Conservation (phyloP, 202 grass and related monocot genomes). For the Elaeis oleifera region DNA sequence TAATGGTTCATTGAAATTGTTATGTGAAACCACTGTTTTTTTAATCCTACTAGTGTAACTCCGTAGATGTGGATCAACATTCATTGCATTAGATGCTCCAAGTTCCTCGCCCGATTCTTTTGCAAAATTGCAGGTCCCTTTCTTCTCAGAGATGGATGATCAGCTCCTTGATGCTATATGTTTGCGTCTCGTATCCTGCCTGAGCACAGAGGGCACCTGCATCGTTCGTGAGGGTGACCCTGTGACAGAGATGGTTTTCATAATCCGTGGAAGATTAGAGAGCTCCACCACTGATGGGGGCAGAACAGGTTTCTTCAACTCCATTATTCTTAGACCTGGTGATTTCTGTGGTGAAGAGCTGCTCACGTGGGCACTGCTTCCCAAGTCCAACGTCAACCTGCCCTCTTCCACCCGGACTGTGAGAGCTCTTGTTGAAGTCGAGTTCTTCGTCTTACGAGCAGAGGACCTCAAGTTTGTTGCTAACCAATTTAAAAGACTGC, state of each 20-base stretch:
- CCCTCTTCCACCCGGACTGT: too few relatives aligned
- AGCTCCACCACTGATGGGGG: constrained; percentile 71
- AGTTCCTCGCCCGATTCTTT: neutral
- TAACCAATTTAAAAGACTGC: constrained; percentile 75
- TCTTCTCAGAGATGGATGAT: constrained; percentile 41
- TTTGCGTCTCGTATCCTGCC: constrained; percentile 24
- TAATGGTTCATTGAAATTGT: too few relatives aligned
- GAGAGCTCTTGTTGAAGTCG: constrained; percentile 9
- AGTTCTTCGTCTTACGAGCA: constrained; percentile 61
- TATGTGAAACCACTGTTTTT: too few relatives aligned
- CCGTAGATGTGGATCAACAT: too few relatives aligned
- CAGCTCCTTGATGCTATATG: constrained; percentile 33
- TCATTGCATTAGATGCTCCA: too few relatives aligned
- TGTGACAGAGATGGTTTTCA: constrained; percentile 33
- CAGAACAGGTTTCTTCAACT: constrained; percentile 58
- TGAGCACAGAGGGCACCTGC: constrained; percentile 27
- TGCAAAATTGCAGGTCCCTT: constrained; percentile 20
- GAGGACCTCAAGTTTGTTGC: constrained; percentile 83
- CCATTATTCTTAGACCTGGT: constrained; percentile 37
- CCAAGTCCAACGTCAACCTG: too few relatives aligned
- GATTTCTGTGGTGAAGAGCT: constrained; percentile 84
- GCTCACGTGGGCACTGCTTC: constrained; percentile 59
- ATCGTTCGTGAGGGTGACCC: constrained; percentile 40
- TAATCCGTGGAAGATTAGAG: constrained; percentile 52
- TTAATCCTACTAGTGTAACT: too few relatives aligned